Percentiles rank a stretch among this genome's conserved stretches.
Evolutionary conservation across 2,329 filamentous ascomycete species (phyloP).

Genomic region (Teratosphaeria nubilosa): DNA sequence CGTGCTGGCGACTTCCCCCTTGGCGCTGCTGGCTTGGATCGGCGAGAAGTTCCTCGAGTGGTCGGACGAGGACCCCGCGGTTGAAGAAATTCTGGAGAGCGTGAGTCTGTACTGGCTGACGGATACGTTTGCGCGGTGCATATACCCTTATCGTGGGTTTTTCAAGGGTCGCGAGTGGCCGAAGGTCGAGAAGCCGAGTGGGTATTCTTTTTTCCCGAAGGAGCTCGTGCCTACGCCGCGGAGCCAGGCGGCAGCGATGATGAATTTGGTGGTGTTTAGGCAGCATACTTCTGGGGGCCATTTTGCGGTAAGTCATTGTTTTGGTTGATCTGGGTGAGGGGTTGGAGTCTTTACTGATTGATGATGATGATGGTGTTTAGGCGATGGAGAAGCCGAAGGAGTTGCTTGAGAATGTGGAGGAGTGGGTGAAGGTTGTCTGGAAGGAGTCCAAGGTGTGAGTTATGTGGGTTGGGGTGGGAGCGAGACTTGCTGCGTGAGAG

Average conservation of each 20-base stretch:
- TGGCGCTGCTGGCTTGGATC: constrained; percentile 47
- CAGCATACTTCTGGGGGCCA: constrained; percentile 31
- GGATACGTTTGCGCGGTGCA: constrained; percentile 21
- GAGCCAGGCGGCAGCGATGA: constrained; percentile 25
- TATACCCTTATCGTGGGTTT: constrained; percentile 40
- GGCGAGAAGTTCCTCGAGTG: constrained; percentile 49
- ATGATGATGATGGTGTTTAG: constrained; percentile 7
- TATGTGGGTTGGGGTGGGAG: too few relatives aligned
- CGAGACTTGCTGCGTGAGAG: not conserved
- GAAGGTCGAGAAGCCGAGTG: constrained; percentile 32
- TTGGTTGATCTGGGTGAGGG: not conserved
- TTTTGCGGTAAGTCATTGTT: constrained; percentile 24
- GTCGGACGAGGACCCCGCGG: constrained; percentile 35
- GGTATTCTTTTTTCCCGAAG: constrained; percentile 35
- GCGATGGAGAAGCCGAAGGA: constrained; percentile 27
- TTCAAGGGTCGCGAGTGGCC: constrained; percentile 5
- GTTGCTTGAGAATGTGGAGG: constrained; percentile 25
- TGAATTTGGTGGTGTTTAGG: constrained; percentile 28
- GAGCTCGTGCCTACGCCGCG: constrained; percentile 31
- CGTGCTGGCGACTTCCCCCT: constrained; percentile 42
- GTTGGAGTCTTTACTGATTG: too few relatives aligned
- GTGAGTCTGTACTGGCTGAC: constrained; percentile 47
- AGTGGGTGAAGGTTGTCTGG: constrained; percentile 24
- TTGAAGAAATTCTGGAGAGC: constrained; percentile 38
- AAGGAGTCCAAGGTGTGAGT: constrained; percentile 9